Base-by-base conservation (phyloP, 2,329 filamentous ascomycete species). In the Lasiodiplodia citricola region DNA sequence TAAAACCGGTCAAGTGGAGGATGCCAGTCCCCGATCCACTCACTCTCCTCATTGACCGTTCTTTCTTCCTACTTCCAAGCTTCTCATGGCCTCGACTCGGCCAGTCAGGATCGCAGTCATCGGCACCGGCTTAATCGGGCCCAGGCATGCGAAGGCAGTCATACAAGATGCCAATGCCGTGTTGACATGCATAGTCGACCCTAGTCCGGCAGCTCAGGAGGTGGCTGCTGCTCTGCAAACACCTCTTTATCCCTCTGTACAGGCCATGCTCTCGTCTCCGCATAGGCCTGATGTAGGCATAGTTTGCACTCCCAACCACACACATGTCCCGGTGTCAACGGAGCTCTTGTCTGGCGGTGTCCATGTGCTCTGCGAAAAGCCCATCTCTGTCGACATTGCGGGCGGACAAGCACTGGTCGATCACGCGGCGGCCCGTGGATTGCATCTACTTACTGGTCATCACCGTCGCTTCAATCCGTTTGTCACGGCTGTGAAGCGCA, bases 391-490 rank as follows among this genome's bases (percentile, higher is more conserved):
- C 5, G 78, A 82, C 38, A 75, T 83, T 25, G 57, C 70, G 0
- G 79, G 75, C 16, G 84, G 83, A 0, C 71, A 75, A 21, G 74
- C 73, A 18, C 71, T 80, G 8, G 74, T 75, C 37, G 44, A 71
- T 47, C 72, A 72, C 41, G 78, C 75, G 2, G 57, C 71, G 21
- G 50, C 54, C 4, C 52, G 68, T 2, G 73, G 70, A 14, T 75
- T 83, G n/a, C 81, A 83, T n/a, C 76, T 86, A 0, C 77, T 88
- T 0, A 84, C 87, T 1, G 87, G 87, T 7, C 87, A 89, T 70
- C 87, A 89, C 73, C 81, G 87, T 11, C 82, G 87, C 2, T 89
- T 89, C 78, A 88, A 89, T 72, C 84, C 84, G 0, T 87, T 86
- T 73, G 81, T 87, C 5, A 75, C 81, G 6, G 80, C 83, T 2